Conservation (phyloP, 2,329 filamentous ascomycete species). For the Aschersonia sp. region DNA sequence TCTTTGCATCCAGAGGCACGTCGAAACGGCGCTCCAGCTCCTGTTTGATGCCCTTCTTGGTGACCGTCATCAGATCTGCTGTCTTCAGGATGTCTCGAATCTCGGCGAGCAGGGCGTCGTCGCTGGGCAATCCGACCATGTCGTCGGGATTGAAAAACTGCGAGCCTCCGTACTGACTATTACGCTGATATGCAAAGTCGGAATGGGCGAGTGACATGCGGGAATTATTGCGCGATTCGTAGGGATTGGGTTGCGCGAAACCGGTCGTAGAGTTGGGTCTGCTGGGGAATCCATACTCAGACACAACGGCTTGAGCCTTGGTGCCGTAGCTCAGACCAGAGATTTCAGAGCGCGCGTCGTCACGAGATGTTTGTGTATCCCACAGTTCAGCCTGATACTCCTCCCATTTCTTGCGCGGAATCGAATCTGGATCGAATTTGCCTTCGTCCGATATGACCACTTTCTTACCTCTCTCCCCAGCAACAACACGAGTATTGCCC, state of each 20-base stretch:
- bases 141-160: slow-evolving; percentile 50
- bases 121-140: slow-evolving; percentile 62
- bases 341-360: slow-evolving; percentile 70
- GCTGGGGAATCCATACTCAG: slow-evolving; percentile 55
- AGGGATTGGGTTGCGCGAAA: slow-evolving; percentile 37
- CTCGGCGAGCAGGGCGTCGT: slow-evolving; percentile 82
- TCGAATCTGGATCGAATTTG: slow-evolving; percentile 86
- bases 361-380: slow-evolving; percentile 78
- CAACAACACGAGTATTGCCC: slow-evolving; percentile 97
- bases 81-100: slow-evolving; percentile 86
- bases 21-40: slow-evolving; percentile 88
- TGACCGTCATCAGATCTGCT: slow-evolving; percentile 92
- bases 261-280: slow-evolving; percentile 41
- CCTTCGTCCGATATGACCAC: slow-evolving; percentile 91
- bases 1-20: slow-evolving; percentile 71
- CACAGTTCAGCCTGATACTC: slow-evolving; percentile 97
- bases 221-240: slow-evolving; percentile 34
- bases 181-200: slow-evolving; percentile 44
- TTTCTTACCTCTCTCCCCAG: slow-evolving; percentile 84
- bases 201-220: slow-evolving; percentile 71
- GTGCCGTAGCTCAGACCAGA: slow-evolving; percentile 94
- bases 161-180: slow-evolving; percentile 46
- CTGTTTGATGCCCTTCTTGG: slow-evolving; percentile 94
- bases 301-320: slow-evolving; percentile 51
- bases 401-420: slow-evolving; percentile 98